Evolutionary conservation across 1,284 basidiomycete genomes (phyloP), one percentile per base, ranked within the genome.

Genomic region (Ganoderma boninense): DNA sequence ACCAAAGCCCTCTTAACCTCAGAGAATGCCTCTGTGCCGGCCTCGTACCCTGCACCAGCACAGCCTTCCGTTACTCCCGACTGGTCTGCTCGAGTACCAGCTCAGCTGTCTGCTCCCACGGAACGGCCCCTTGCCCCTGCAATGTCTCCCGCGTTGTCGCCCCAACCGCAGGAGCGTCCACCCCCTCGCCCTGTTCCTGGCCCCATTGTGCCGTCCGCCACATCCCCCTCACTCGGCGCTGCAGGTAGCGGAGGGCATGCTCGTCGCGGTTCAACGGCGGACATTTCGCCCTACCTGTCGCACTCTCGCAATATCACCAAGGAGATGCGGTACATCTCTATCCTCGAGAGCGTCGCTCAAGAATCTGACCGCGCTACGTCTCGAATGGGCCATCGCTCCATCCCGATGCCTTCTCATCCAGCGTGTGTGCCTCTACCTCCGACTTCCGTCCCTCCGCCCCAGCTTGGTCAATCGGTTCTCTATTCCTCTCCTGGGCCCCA

Each of bases 261-360:
- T 42, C 77, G 75, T 29, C 77, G 75, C 61, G 70, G 71, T 10
- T 79, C 79, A 29, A 68, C 73, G 26, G 69, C 76, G 40, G 89
- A 90, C 74, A 88, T 91, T 66, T 91, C 89, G 6, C 90, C 91
- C 0, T 92, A 92, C 77, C 80, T 92, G 62, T 83, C 87, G 11
- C 84, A 85, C 62, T 80, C 86, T 2, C 87, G 87, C 18, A 82
- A 84, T 8, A 89, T 88, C 44, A 86, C 88, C 26, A 91, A 90
- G 77, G 86, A 86, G 71, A 79, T 92, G 78, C 90, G 89, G 76
- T 92, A 94, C 74, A 83, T 94, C 46, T 90, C 92, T 1, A 82
- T 95, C 70, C 82, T 95, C n/a, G 92, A 95, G 77, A 85, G 87
- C 23, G 87, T 94, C 52, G 92, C 88, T 1, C 88, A 90, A 73